phyloP scores from a whole-genome alignment of 208 protist genomes.

The Leptomonas seymouri region DNA sequence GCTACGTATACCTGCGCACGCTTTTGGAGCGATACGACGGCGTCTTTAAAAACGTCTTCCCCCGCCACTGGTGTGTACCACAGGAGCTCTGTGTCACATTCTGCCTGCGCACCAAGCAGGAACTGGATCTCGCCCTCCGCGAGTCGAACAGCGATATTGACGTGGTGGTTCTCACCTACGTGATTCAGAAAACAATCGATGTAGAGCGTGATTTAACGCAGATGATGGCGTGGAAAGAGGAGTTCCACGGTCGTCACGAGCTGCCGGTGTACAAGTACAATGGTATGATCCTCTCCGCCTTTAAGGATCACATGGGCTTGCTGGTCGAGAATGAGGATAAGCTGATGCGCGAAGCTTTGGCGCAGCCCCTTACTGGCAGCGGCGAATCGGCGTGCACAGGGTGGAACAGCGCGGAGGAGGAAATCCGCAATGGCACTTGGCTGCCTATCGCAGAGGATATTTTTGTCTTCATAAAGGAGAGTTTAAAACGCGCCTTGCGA shows the following conservation, averaged over 20 bases:
- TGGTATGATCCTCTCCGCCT: constrained; percentile 80
- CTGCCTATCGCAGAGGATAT: constrained; percentile 90
- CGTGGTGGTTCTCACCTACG: constrained; percentile 86
- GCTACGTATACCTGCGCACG: constrained; percentile 91
- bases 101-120: constrained; percentile 89
- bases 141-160: constrained; percentile 79
- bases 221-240: constrained; percentile 78
- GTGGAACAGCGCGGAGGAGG: constrained; percentile 67
- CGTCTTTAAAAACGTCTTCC: constrained; percentile 85
- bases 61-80: constrained; percentile 89
- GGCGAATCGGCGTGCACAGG: constrained; percentile 74
- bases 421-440: constrained; percentile 52
- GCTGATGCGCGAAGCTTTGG: constrained; percentile 83
- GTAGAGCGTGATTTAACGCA: constrained; percentile 92
- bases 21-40: constrained; percentile 82
- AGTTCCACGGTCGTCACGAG: constrained; percentile 55
- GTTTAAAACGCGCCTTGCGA: constrained; percentile 76
- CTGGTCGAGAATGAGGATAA: constrained; percentile 84
- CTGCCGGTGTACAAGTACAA: constrained; percentile 85
- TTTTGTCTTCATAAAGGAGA: constrained; percentile 92
- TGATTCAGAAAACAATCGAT: constrained; percentile 93
- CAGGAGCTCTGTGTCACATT: constrained; percentile 93
- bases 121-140: constrained; percentile 79
- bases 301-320: constrained; percentile 85
- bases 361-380: constrained; percentile 80